Evolutionary conservation across 2,329 filamentous ascomycete species (phyloP).

Genomic region (Penicillium sp.): DNA sequence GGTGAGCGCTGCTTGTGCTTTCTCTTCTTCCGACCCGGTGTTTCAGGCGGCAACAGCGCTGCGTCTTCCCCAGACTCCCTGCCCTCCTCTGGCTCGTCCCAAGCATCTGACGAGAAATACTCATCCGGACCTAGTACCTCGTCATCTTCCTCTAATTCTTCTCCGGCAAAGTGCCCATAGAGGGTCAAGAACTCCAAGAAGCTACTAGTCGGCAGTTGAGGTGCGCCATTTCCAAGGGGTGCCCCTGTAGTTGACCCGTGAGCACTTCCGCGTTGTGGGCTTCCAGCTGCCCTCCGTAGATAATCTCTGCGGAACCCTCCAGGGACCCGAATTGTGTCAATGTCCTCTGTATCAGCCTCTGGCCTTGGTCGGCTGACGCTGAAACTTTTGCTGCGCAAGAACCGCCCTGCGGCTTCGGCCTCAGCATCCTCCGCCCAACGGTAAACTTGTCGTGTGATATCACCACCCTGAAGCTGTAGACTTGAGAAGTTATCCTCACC

Average conservation of each 20-base stretch:
- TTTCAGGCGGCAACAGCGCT: conserved; percentile 60
- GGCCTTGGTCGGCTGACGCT: conserved; percentile 66
- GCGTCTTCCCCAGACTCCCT: conserved; percentile 81
- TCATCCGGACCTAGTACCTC: conserved; percentile 79
- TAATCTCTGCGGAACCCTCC: conserved; percentile 91
- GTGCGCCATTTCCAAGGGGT: conserved; percentile 32
- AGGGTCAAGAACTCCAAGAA: conserved; percentile 93
- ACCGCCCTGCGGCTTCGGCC: conserved; percentile 48
- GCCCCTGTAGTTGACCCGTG: conserved; percentile 31
- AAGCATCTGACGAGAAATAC: conserved; percentile 75
- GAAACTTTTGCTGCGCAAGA: conserved; percentile 81
- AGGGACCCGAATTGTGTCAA: conserved; percentile 81
- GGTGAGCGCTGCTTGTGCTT: conserved; percentile 66
- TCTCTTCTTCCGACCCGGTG: conserved; percentile 63
- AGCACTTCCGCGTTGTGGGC: conserved; percentile 46
- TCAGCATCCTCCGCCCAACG: conserved; percentile 89
- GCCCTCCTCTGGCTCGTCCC: conserved; percentile 49
- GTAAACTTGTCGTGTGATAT: conserved; percentile 91
- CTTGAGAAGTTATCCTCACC: conserved; percentile 85
- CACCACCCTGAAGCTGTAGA: conserved; percentile 81
- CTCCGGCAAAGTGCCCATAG: conserved; percentile 95
- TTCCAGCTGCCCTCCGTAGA: conserved; percentile 64
- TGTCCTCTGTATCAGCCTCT: conserved; percentile 71
- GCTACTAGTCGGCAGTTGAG: conserved; percentile 72
- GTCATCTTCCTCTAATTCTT: conserved; percentile 92